Base-by-base conservation (phyloP, 495 filamentous ascomycete genomes). In the Penicillium fimorum region DNA sequence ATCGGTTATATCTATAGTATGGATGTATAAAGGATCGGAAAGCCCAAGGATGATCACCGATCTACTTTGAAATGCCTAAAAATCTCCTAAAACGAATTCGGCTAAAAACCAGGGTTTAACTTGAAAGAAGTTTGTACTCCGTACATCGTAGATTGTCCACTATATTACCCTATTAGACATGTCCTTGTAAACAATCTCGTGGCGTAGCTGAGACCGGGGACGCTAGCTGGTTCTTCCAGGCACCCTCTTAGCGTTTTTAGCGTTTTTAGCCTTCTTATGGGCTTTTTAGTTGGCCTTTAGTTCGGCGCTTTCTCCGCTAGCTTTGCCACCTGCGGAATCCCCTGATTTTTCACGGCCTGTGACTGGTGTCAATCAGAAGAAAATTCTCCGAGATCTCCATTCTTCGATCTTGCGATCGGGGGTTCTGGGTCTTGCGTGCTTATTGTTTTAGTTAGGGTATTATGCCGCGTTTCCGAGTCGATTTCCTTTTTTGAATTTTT, bases 331-430 rank as follows among this genome's bases (percentile, higher is more conserved):
- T 27, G 43, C 29, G 47, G 24, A 51, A 47, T 44, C 42, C 35
- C 17, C 27, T 20, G 42, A 29, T 25, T 11, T 30, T 25, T 22
- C 20, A 38, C 29, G 4, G n/a, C 44, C 43, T 7, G 30, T 47
- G 47, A 51, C 22, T 51, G 53, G 58, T 15, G 33, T 33, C 13
- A n/a, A 15, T 44, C 43, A 48, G 42, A 44, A 53, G 35, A n/a
- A 42, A 67, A 67, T 50, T 67, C 64, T 67, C 64, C 64, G 61
- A 67, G 60, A 63, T 66, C 60, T 50, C n/a, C 57, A 17, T 53
- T 47, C 12, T 17, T 38, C 33, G 32, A 24, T 37, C 27, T 41
- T 45, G 45, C 18, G 49, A 53, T 56, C 33, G 29, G 43, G 9
- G 55, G 29, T 40, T 51, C 47, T 50, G 35, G 37, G 10, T 10